phyloP scores from a whole-genome alignment of 2,329 filamentous ascomycete genomes.

The Fusarium drepaniforme region DNA sequence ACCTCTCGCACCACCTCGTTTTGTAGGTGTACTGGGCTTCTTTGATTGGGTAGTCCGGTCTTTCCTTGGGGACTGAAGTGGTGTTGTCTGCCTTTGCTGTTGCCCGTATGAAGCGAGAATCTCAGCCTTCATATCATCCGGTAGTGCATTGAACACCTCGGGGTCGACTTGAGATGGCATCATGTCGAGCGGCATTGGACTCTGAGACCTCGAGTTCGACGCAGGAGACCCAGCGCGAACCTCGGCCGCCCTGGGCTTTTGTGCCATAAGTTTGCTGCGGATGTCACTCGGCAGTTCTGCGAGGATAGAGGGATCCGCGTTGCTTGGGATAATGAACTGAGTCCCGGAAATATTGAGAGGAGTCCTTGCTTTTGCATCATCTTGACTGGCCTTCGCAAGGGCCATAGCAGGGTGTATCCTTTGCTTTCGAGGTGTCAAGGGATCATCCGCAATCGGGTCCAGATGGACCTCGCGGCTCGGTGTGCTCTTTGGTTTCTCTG shows the following conservation, averaged over 20 bases:
- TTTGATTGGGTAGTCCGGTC: constrained; percentile 63
- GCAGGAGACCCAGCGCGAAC: constrained; percentile 44
- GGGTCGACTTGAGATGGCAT: constrained; percentile 87
- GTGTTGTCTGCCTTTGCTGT: constrained; percentile 50
- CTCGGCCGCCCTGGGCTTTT: constrained; percentile 53
- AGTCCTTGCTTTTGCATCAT: constrained; percentile 69
- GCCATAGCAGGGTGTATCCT: constrained; percentile 66
- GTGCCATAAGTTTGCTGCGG: constrained; percentile 77
- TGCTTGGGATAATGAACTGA: constrained; percentile 90
- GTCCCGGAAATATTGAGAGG: constrained; percentile 86
- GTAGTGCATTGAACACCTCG: constrained; percentile 85
- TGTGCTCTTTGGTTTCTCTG: constrained; percentile 48
- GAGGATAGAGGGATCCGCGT: constrained; percentile 84
- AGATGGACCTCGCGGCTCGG: constrained; percentile 48
- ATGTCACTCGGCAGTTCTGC: constrained; percentile 89
- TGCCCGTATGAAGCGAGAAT: constrained; percentile 78
- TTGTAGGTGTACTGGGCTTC: constrained; percentile 73
- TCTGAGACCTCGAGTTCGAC: constrained; percentile 51
- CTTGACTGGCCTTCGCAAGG: constrained; percentile 61
- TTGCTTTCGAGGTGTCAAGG: constrained; percentile 64
- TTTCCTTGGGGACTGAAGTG: constrained; percentile 68
- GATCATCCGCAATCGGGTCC: constrained; percentile 69
- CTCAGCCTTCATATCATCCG: constrained; percentile 87
- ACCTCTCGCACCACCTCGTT: constrained; percentile 64
- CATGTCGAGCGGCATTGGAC: constrained; percentile 52